These are phyloP conservation scores for Lasiodiplodia theobromae DNA, from an alignment of 2,329 filamentous ascomycete genomes.

Conservation along the genomic window DNA sequence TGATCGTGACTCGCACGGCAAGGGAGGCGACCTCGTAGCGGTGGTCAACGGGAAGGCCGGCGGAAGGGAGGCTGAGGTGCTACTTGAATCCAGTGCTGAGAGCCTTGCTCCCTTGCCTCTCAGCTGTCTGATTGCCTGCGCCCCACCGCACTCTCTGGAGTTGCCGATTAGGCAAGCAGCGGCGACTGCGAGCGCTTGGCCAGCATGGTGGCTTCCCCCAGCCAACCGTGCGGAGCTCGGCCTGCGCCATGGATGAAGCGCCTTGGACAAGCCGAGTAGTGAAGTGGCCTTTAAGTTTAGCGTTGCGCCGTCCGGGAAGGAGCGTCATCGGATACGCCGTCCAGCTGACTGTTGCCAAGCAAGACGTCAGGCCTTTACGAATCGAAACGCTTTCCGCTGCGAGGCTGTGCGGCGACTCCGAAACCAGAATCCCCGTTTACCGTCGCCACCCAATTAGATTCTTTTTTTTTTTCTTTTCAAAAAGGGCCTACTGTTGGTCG, in stretches of 20 bases:
- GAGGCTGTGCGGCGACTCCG: background rate
- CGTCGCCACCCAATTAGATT: background rate
- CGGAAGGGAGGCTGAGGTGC: background rate
- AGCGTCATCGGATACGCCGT: conserved; percentile 23
- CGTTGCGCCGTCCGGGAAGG: conserved; percentile 15
- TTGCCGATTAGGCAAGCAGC: background rate
- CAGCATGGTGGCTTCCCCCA: conserved; percentile 3
- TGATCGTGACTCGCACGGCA: background rate
- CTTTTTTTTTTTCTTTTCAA: no score
- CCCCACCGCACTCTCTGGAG: background rate
- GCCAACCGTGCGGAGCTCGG: conserved; percentile 9
- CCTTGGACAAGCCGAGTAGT: conserved; percentile 11
- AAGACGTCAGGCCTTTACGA: background rate
- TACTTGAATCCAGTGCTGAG: background rate
- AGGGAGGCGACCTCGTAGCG: background rate
- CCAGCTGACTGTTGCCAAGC: conserved; percentile 24
- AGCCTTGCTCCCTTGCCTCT: background rate
- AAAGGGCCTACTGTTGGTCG: background rate
- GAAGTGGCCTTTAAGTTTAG: conserved; percentile 24
- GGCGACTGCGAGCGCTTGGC: background rate
- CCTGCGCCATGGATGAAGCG: conserved; percentile 4
- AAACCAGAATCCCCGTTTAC: background rate
- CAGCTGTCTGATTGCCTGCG: background rate
- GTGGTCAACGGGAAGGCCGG: conserved; percentile 2
- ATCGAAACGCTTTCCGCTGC: background rate